Conservation (phyloP, 2,329 filamentous ascomycete species). For the Harringtonia aguacate region DNA sequence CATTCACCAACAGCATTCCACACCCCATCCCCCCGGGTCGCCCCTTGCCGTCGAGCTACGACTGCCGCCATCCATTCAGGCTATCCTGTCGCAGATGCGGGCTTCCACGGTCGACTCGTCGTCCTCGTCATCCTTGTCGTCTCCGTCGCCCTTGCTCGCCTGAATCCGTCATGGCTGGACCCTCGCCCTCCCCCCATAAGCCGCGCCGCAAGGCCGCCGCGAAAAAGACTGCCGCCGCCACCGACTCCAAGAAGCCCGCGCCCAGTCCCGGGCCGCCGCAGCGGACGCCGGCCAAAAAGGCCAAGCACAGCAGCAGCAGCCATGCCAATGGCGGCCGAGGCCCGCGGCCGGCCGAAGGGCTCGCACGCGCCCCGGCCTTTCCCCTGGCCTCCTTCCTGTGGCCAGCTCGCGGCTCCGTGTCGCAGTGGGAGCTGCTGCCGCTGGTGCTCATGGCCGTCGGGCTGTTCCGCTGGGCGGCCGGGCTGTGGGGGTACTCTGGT, state of each 20-base stretch:
- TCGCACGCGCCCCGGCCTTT: slow-evolving; percentile 59
- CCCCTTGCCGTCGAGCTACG: no score
- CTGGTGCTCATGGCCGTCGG: slow-evolving; percentile 83
- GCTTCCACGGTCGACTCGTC: no score
- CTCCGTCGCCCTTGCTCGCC: no score
- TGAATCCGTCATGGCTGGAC: slow-evolving; percentile 41
- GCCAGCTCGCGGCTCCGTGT: slow-evolving; percentile 73
- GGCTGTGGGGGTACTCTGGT: slow-evolving; percentile 94
- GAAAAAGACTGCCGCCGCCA: slow-evolving; percentile 28
- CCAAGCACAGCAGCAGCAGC: background rate
- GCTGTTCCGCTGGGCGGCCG: slow-evolving; percentile 85
- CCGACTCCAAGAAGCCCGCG: slow-evolving; percentile 1
- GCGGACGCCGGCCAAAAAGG: slow-evolving; percentile 12
- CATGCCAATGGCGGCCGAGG: background rate
- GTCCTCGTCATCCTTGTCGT: no score
- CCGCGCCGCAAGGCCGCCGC: slow-evolving; percentile 43
- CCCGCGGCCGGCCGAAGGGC: slow-evolving; percentile 23
- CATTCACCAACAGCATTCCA: no score
- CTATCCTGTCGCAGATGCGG: no score
- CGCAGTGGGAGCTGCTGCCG: slow-evolving; percentile 87
- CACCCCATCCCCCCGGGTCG: no score
- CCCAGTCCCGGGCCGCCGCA: slow-evolving; percentile 6
- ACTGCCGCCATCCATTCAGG: no score
- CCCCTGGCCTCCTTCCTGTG: slow-evolving; percentile 90
- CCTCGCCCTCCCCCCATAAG: slow-evolving; percentile 46